These are phyloP conservation scores for Nakazawaea wyomingensis DNA, from an alignment of 805 yeast genomes.

Conservation along the genomic window DNA sequence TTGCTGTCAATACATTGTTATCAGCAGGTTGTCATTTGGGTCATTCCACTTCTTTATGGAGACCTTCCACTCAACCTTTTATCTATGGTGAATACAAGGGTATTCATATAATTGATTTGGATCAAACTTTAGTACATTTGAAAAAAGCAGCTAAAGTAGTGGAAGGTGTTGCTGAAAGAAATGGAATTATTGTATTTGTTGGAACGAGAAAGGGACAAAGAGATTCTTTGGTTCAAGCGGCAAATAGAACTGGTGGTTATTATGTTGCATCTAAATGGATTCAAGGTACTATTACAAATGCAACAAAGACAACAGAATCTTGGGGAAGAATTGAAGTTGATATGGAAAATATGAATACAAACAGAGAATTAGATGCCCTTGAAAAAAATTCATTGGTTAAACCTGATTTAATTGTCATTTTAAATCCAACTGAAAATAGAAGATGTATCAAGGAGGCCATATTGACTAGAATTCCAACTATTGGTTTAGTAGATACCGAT, in stretches of 20 bases:
- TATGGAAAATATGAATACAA: constrained; percentile 63
- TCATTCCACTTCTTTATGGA: constrained; percentile 74
- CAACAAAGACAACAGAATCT: constrained; percentile 52
- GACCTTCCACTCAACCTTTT: constrained; percentile 80
- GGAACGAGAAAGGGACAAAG: constrained; percentile 81
- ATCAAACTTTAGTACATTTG: constrained; percentile 70
- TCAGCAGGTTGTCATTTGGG: constrained; percentile 97
- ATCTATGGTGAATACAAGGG: constrained; percentile 86
- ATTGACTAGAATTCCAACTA: constrained; percentile 80
- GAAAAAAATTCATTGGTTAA: constrained; percentile 55
- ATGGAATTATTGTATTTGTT: constrained; percentile 75
- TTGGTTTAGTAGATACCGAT: constrained; percentile 92
- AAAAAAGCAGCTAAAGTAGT: constrained; percentile 83
- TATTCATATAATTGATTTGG: constrained; percentile 86
- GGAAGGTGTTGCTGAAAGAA: constrained; percentile 74
- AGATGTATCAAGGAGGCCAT: constrained; percentile 78
- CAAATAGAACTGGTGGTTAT: constrained; percentile 70
- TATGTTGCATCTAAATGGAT: constrained; percentile 85
- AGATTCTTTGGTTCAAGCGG: constrained; percentile 72
- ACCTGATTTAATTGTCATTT: constrained; percentile 83
- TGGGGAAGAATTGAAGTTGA: constrained; percentile 75
- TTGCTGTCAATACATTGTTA: constrained; percentile 65
- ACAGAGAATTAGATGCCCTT: constrained; percentile 45
- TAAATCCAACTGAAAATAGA: constrained; percentile 85
- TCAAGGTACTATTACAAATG: constrained; percentile 91